Base-by-base conservation (phyloP, 306 rosid genomes). In the Sicyos baderoa region DNA sequence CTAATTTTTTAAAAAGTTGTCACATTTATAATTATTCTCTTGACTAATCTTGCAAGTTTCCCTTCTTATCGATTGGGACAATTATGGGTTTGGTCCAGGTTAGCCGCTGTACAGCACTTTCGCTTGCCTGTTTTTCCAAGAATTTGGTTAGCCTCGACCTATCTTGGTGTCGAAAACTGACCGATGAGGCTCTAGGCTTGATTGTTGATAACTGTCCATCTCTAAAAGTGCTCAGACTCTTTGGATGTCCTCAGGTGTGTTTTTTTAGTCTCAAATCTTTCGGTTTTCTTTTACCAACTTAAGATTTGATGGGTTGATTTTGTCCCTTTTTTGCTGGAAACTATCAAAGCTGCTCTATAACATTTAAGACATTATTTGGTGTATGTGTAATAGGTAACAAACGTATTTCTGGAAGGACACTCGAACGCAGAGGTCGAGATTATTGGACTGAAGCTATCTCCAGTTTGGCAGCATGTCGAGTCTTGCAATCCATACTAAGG, bases 181-280 rank as follows among this genome's bases (percentile, higher is more conserved):
- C 83, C 9, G 93, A 90, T 59, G 55, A 78, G 40, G 87, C 85
- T 19, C 58, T 93, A 60, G 96, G 96, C 72, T 77, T 86, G 49
- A 84, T 93, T 42, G 97, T 85, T 6, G 97, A 93, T 69, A 82
- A 72, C 70, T 93, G 99, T 86, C 70, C 25, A 12, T 85, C 94
- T 2, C 75, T 93, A 77, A 84, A 82, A 71, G 66, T 80, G 37
- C 93, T 90, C 23, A 88, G 80, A 72, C 76, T 93, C 49, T 85
- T 86, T 75, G 99, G 99, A 75, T 93, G 96, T 81, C 71, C 86
- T 49, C 88, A 90, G 99, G 99, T 93, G 76, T 61, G 44, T 14
- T 14, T 8, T 8, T 37, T 21, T 23, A 9, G 45, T 44, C 37
- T 72, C 67, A 12, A 23, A 45, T n/a, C 62, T 49, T 37, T 35